Base-by-base conservation (phyloP, 2,329 filamentous ascomycete genomes). In the Calonectria hawksworthii region DNA sequence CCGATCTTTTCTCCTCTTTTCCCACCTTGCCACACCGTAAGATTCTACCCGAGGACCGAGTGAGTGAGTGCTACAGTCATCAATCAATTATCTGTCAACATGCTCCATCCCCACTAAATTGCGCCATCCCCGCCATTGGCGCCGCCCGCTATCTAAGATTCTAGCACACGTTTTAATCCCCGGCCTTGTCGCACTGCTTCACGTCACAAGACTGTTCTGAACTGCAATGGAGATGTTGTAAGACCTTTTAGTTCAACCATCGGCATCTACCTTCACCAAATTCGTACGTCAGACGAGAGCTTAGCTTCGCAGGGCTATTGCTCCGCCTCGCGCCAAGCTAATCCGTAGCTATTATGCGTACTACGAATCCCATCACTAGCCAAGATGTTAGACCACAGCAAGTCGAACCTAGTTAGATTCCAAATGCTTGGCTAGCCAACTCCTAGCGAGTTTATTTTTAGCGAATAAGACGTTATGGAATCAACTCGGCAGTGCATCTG, bases 81-180 rank as follows among this genome's bases (percentile, higher is more conserved):
- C 51, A n/a, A n/a, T 26, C n/a, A 38, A 38, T 61, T 38, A 26
- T 21, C 34, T 28, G 36, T 28, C 56, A 56, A n/a, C 18, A 11
- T 32, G 52, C 30, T 56, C 21, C 28, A 21, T 23, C 56, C 32
- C 56, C 54, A 23, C 56, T 41, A 21, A 21, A 34, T n/a, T 34
- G 52, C 30, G 52, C 52, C 52, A 56, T 47, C 52, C 56, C 56
- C 56, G 56, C 56, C 36, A 63, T 63, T 63, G 34, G 34, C 56
- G 16, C 56, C 36, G 36, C 56, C 56, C 36, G 36, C 56, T 63
- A 41, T 47, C 44, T 47, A 23, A 11, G 44, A 47, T 23, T 47
- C 44, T 23, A 23, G 44, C n/a, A 47, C 3, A 47, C 44, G 23
- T n/a, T 10, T 47, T n/a, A 41, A 41, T 21, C 18, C 41, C 41